A percentile compares a stretch with the other conserved stretches of the same genome.
Conservation (phyloP, 108 stramenopile species). For the Pseudonitzschia pungens region DNA sequence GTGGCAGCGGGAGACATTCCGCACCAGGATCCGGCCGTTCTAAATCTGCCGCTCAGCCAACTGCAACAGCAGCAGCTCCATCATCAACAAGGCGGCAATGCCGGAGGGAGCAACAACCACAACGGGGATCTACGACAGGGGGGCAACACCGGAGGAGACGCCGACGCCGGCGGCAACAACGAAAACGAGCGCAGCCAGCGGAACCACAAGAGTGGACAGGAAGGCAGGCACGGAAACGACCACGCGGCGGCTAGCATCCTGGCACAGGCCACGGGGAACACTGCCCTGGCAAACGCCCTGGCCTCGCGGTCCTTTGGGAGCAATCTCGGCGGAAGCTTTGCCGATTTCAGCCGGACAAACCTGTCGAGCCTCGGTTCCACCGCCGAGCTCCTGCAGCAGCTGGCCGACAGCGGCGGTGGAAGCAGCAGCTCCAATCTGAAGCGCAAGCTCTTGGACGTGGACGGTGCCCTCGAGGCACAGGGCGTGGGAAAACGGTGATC, state of each 20-base stretch:
- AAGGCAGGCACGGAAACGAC: neutral
- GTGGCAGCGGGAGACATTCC: slow-evolving; percentile 88
- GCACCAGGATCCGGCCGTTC: slow-evolving; percentile 76
- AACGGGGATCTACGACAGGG: neutral
- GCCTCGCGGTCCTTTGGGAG: slow-evolving; percentile 44
- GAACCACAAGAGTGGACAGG: neutral
- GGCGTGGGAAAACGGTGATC: slow-evolving; percentile 20
- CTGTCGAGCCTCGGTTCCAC: slow-evolving; percentile 21
- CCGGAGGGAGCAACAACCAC: neutral
- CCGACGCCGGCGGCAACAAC: neutral
- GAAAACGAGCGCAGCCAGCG: neutral
- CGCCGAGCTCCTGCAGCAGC: slow-evolving; percentile 18
- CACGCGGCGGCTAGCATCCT: slow-evolving; percentile 34
- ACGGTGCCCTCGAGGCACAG: slow-evolving; percentile 19
- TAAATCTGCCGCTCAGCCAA: slow-evolving; percentile 75
- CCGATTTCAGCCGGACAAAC: slow-evolving; percentile 6
- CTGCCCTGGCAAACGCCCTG: slow-evolving; percentile 46
- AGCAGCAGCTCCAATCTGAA: slow-evolving; percentile 21
- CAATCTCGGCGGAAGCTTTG: slow-evolving; percentile 18
- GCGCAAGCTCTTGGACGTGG: slow-evolving; percentile 40
- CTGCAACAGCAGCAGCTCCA: slow-evolving; percentile 30
- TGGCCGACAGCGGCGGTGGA: slow-evolving; percentile 1
- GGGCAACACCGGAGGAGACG: neutral
- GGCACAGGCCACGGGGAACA: slow-evolving; percentile 51
- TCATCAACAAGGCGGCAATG: slow-evolving; percentile 12